phyloP scores from a whole-genome alignment of 2,329 filamentous ascomycete genomes.

The Colletotrichum cordylinicola region DNA sequence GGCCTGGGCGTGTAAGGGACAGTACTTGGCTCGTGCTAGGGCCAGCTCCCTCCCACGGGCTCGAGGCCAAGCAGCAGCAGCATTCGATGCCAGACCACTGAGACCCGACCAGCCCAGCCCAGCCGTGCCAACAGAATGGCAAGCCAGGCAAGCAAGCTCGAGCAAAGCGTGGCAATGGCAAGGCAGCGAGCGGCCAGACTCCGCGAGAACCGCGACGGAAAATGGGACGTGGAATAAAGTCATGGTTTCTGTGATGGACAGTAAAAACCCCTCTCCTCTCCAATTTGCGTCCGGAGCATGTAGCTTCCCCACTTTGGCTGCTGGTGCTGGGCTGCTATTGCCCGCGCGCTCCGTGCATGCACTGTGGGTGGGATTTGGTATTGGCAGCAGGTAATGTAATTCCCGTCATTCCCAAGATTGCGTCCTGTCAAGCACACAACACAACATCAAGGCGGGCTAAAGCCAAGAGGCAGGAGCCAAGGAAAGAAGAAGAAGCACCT shows the following conservation, averaged over 20 bases:
- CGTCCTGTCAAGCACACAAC: not conserved
- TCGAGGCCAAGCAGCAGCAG: not conserved
- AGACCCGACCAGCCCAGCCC: not conserved
- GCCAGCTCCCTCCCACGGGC: not conserved
- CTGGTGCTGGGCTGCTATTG: not conserved
- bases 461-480: not conserved
- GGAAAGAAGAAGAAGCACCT: not conserved
- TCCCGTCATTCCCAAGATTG: not conserved
- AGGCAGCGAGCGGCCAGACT: not conserved
- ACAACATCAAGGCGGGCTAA: not conserved
- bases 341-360: conserved; percentile 15
- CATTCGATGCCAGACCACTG: not conserved
- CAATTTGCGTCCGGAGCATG: conserved; percentile 3
- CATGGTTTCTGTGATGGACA: not conserved
- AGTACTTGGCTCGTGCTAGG: not conserved
- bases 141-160: not conserved
- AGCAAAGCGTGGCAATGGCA: not conserved
- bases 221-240: not conserved
- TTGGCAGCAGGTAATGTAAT: not conserved
- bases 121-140: not conserved
- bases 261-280: not conserved
- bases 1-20: not conserved
- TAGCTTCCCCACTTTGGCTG: not conserved
- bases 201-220: not conserved
- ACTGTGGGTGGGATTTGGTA: not conserved